Evolutionary conservation across 108 stramenopile species (phyloP).

Genomic region (Skeletonema costatum): DNA sequence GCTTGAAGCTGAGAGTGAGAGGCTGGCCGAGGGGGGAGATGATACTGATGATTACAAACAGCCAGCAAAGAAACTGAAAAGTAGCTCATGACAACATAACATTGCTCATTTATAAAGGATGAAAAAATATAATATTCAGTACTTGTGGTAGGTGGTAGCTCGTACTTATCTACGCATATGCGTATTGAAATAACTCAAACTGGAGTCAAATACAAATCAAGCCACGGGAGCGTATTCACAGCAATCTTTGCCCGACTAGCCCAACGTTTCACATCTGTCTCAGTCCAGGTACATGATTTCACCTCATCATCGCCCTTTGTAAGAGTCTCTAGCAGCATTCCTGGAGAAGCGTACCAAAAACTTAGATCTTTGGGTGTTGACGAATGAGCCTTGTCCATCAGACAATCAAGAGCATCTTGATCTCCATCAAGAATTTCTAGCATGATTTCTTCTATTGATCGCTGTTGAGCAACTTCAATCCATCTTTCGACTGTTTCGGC

Average conservation of each 20-base stretch:
- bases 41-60: constrained; percentile 54
- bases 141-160: neutral
- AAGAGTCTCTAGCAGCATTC: constrained; percentile 39
- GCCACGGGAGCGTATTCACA: constrained; percentile 11
- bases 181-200: neutral
- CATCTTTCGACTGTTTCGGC: constrained; percentile 52
- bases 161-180: neutral
- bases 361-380: constrained; percentile 78
- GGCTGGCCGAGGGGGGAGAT: constrained; percentile 46
- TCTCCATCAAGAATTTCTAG: constrained; percentile 81
- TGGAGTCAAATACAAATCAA: constrained; percentile 17
- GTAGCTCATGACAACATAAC: neutral
- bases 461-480: constrained; percentile 70
- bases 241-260: constrained; percentile 24
- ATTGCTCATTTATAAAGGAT: neutral
- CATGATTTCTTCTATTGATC: constrained; percentile 82
- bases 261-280: constrained; percentile 30
- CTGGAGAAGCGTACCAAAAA: constrained; percentile 53
- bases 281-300: neutral
- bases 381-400: constrained; percentile 57
- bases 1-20: constrained; percentile 67
- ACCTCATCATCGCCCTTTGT: neutral
- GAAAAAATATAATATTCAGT: neutral
- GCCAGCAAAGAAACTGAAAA: constrained; percentile 41
- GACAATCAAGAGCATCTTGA: constrained; percentile 57